Percentiles rank a stretch among this genome's conserved stretches.
phyloP scores from a whole-genome alignment of 805 yeast species.

The Wickerhamomyces chambardii region DNA sequence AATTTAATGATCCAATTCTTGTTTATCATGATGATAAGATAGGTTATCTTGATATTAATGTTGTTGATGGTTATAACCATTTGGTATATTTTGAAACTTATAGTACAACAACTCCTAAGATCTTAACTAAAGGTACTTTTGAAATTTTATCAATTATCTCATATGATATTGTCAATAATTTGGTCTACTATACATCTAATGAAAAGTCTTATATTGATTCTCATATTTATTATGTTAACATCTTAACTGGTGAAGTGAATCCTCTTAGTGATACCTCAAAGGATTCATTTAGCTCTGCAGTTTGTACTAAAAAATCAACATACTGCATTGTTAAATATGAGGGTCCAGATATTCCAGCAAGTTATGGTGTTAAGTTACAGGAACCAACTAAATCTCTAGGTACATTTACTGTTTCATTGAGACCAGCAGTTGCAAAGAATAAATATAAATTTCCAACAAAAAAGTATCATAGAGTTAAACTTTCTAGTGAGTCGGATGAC shows the following conservation, averaged over 20 bases:
- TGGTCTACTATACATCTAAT: slow-evolving; percentile 59
- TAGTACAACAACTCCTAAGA: slow-evolving; percentile 35
- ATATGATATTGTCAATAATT: slow-evolving; percentile 39
- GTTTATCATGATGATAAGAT: slow-evolving; percentile 24
- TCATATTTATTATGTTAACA: slow-evolving; percentile 59
- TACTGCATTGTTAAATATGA: slow-evolving; percentile 54
- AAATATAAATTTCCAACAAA: slow-evolving; percentile 47
- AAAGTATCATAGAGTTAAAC: slow-evolving; percentile 35
- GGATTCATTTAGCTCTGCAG: slow-evolving; percentile 56
- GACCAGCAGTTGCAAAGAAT: slow-evolving; percentile 3
- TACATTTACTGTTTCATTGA: slow-evolving; percentile 4
- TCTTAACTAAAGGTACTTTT: slow-evolving; percentile 77
- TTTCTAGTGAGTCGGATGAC: slow-evolving; percentile 35
- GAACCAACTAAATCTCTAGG: background rate
- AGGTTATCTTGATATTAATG: slow-evolving; percentile 80
- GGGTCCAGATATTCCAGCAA: slow-evolving; percentile 77
- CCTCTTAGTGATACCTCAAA: slow-evolving; percentile 39
- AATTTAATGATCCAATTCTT: slow-evolving; percentile 46
- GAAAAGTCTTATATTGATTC: slow-evolving; percentile 68
- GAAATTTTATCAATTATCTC: slow-evolving; percentile 71
- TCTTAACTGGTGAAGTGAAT: slow-evolving; percentile 25
- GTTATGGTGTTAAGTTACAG: slow-evolving; percentile 49
- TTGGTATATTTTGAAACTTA: slow-evolving; percentile 77
- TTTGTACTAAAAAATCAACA: slow-evolving; percentile 69
- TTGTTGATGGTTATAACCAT: slow-evolving; percentile 56